These are phyloP conservation scores for Arachnomyces sp. DNA, from an alignment of 2,329 filamentous ascomycete genomes.

Conservation along the genomic window DNA sequence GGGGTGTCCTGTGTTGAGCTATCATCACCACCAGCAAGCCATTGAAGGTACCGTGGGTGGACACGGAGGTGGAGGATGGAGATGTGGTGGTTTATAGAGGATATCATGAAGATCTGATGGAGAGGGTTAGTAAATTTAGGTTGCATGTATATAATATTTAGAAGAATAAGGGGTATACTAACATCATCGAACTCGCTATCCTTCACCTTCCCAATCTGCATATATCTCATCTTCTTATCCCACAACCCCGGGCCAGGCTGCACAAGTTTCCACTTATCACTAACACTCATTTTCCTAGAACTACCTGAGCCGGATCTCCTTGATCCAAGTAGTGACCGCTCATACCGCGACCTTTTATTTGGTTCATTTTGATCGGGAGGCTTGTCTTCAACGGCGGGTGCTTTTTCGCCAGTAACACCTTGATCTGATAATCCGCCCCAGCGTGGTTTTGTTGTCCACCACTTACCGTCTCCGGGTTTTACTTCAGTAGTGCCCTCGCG, in stretches of 20 bases:
- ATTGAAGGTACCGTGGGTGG: conserved; percentile 49
- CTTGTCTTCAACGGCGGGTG: conserved; percentile 18
- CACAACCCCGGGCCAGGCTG: conserved; percentile 44
- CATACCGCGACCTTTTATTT: conserved; percentile 32
- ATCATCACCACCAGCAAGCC: conserved; percentile 39
- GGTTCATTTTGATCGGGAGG: conserved; percentile 21
- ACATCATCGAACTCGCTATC: conserved; percentile 47
- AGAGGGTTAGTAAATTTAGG: conserved; percentile 2
- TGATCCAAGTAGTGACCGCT: conserved; percentile 24
- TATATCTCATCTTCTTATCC: conserved; percentile 49
- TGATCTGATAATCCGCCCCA: conserved; percentile 45
- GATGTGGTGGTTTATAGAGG: conserved; percentile 55
- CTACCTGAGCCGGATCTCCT: conserved; percentile 25
- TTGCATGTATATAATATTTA: neutral
- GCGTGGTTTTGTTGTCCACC: conserved; percentile 50
- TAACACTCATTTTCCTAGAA: conserved; percentile 36
- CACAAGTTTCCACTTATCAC: conserved; percentile 46
- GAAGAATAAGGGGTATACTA: conserved; percentile 17
- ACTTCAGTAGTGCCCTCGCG: conserved; percentile 45
- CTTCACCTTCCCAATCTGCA: conserved; percentile 47
- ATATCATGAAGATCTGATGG: conserved; percentile 53
- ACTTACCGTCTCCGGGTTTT: conserved; percentile 48
- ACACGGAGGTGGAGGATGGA: conserved; percentile 51
- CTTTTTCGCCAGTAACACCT: conserved; percentile 27
- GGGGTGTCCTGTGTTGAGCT: conserved; percentile 5